Evolutionary conservation across 768 basidiomycete species (phyloP).

Genomic region (Boletus rex-veris): DNA sequence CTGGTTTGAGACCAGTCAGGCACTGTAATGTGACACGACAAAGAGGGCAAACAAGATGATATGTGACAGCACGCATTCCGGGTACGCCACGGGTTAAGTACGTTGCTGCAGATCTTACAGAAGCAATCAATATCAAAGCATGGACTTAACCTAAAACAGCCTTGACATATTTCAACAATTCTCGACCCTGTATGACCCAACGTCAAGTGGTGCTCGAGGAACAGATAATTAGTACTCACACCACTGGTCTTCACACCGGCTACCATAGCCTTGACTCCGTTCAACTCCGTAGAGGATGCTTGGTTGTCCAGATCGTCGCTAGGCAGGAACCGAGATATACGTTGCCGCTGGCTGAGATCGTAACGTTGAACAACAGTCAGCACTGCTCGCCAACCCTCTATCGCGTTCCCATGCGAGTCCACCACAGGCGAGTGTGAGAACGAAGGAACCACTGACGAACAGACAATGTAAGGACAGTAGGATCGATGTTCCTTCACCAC

Average conservation of each 20-base stretch:
- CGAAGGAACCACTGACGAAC: conserved; percentile 62
- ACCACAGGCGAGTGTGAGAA: conserved; percentile 34
- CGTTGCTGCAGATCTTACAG: not conserved
- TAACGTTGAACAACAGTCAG: conserved; percentile 63
- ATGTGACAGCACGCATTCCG: not conserved
- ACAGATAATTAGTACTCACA: conserved; percentile 41
- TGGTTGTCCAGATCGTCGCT: conserved; percentile 24
- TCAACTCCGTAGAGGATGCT: conserved; percentile 35
- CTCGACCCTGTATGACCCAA: conserved; percentile 49
- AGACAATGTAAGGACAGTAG: conserved; percentile 80
- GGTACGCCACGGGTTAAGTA: no score
- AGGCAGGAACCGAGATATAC: conserved; percentile 32
- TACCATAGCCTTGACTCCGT: conserved; percentile 70
- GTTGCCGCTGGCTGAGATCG: conserved; percentile 57
- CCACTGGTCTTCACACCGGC: conserved; percentile 71
- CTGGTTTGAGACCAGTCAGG: no score
- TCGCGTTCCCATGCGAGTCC: conserved; percentile 23
- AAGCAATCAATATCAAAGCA: not conserved
- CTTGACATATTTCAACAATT: conserved; percentile 70
- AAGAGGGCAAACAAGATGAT: not conserved
- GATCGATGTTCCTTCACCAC: conserved; percentile 78
- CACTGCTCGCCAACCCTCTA: conserved; percentile 85
- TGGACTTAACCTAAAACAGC: conserved; percentile 52
- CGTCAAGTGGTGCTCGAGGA: conserved; percentile 8
- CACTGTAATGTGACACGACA: not conserved